These are phyloP conservation scores for Corniculantispora saksenae DNA, from an alignment of 2,329 filamentous ascomycete genomes.

Conservation along the genomic window DNA sequence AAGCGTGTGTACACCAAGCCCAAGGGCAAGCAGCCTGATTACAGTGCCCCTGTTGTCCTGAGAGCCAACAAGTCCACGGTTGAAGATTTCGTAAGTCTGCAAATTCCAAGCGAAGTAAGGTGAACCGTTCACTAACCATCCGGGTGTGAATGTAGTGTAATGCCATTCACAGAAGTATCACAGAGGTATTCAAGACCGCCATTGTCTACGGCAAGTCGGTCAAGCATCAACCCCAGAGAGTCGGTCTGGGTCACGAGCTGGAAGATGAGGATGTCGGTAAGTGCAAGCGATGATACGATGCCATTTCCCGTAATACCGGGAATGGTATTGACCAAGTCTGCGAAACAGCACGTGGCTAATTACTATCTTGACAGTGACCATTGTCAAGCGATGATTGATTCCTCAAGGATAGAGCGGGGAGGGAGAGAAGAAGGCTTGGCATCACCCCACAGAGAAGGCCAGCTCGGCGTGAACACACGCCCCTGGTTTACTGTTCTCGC, in stretches of 20 bases:
- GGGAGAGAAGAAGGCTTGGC: slow-evolving; percentile 25
- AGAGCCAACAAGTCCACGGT: slow-evolving; percentile 81
- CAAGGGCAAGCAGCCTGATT: slow-evolving; percentile 92
- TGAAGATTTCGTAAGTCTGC: slow-evolving; percentile 85
- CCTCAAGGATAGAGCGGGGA: slow-evolving; percentile 29
- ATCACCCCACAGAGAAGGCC: neutral
- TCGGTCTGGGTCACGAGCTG: slow-evolving; percentile 87
- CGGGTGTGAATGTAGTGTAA: slow-evolving; percentile 69
- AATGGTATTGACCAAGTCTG: neutral
- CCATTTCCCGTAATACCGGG: neutral
- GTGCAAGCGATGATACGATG: slow-evolving; percentile 34
- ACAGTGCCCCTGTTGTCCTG: slow-evolving; percentile 86
- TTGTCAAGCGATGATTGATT: slow-evolving; percentile 64
- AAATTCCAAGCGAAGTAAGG: neutral
- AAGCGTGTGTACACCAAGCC: slow-evolving; percentile 96
- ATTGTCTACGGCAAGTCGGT: slow-evolving; percentile 97
- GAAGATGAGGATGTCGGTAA: slow-evolving; percentile 95
- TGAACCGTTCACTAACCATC: slow-evolving; percentile 34
- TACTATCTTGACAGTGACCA: slow-evolving; percentile 41
- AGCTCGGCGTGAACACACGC: neutral
- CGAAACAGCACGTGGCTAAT: slow-evolving; percentile 29
- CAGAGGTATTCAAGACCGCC: slow-evolving; percentile 92
- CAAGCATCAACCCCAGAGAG: slow-evolving; percentile 96
- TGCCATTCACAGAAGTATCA: slow-evolving; percentile 91
- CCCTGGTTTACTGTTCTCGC: neutral